These are phyloP conservation scores for Chytriomyces sp. DNA, from an alignment of 192 early-diverging fungal genomes.

Conservation along the genomic window DNA sequence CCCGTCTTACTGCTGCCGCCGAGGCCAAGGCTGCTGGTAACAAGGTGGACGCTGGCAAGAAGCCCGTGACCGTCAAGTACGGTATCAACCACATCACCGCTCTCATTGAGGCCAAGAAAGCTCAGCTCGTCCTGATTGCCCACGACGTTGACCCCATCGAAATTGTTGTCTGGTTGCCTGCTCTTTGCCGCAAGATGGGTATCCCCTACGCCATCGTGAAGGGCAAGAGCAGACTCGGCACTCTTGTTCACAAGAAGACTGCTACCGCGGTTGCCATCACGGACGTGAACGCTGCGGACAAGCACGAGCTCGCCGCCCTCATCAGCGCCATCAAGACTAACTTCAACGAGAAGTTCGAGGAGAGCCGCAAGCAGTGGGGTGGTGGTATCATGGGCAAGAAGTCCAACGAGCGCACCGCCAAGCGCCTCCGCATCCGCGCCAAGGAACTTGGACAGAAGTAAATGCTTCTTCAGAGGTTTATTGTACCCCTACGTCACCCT, in stretches of 20 bases:
- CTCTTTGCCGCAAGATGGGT: conserved; percentile 99
- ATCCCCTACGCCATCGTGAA: conserved; percentile 99
- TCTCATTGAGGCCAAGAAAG: conserved; percentile 98
- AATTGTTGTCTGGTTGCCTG: conserved; percentile 98
- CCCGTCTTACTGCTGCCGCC: conserved; percentile 85
- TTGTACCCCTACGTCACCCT: no score
- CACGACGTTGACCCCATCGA: conserved; percentile 99
- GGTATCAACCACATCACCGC: conserved; percentile 99
- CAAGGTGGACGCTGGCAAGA: conserved; percentile 87
- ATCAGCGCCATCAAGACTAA: conserved; percentile 91
- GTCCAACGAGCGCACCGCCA: conserved; percentile 32
- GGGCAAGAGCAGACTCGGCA: conserved; percentile 97
- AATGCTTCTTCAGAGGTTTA: conserved; percentile 19
- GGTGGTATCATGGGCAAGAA: conserved; percentile 87
- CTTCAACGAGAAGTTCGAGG: conserved; percentile 95
- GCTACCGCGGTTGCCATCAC: conserved; percentile 95
- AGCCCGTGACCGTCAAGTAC: conserved; percentile 97
- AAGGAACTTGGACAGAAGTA: conserved; percentile 34
- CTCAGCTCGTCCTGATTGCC: conserved; percentile 97
- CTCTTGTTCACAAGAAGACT: conserved; percentile 99
- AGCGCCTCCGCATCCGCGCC: conserved; percentile 20
- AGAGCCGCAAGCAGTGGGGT: conserved; percentile 92
- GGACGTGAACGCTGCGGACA: conserved; percentile 95
- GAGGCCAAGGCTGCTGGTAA: conserved; percentile 84
- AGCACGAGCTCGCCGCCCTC: conserved; percentile 82